A percentile compares a stretch with the other conserved stretches of the same genome.
Evolutionary conservation across 805 yeast genomes (phyloP).

Genomic region (Candida corydali): DNA sequence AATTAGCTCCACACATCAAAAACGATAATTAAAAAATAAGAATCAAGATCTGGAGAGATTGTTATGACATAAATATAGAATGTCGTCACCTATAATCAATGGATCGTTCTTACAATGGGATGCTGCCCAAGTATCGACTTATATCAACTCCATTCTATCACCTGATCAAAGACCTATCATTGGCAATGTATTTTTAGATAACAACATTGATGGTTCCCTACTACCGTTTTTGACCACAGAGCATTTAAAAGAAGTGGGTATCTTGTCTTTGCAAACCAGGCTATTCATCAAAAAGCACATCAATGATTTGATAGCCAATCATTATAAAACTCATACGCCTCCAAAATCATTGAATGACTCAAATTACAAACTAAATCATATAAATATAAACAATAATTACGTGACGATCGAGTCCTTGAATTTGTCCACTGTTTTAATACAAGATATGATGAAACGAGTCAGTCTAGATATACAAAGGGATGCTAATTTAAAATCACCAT

Average conservation of each 20-base stretch:
- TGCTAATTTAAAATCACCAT: constrained; percentile 9
- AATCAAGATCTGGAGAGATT: no score
- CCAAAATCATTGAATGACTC: constrained; percentile 24
- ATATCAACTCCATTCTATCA: constrained; percentile 21
- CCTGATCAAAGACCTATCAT: constrained; percentile 17
- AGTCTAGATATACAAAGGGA: constrained; percentile 16
- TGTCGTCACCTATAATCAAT: constrained; percentile 14
- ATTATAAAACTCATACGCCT: constrained; percentile 23
- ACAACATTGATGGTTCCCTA: constrained; percentile 70
- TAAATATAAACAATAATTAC: constrained; percentile 34
- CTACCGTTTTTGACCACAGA: constrained; percentile 64
- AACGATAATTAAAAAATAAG: neutral
- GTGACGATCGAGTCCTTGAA: constrained; percentile 33
- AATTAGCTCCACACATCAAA: neutral
- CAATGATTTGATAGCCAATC: constrained; percentile 44
- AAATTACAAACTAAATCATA: constrained; percentile 23
- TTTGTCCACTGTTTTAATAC: constrained; percentile 31
- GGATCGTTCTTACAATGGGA: constrained; percentile 43
- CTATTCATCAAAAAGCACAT: constrained; percentile 58
- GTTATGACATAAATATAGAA: constrained; percentile 4
- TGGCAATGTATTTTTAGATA: constrained; percentile 39
- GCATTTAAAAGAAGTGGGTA: constrained; percentile 73
- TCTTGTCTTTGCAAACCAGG: constrained; percentile 49
- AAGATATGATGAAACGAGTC: constrained; percentile 29
- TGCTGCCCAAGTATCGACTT: constrained; percentile 41